Percentiles rank a stretch among this genome's conserved stretches.
Conservation (phyloP, 2,329 filamentous ascomycete genomes). For the Ceratocystis huliohia region DNA sequence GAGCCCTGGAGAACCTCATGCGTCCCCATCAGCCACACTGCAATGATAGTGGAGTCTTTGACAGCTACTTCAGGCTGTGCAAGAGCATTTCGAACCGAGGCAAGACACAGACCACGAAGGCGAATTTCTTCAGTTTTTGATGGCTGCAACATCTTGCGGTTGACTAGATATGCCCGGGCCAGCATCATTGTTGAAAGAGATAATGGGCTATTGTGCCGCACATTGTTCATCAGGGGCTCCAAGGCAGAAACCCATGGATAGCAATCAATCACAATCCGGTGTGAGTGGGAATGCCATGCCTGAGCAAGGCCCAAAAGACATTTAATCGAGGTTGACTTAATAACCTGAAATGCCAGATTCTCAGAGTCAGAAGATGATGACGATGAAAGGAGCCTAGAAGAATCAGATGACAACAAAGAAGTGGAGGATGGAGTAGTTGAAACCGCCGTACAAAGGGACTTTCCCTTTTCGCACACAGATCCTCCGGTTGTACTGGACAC, state of each 20-base stretch:
- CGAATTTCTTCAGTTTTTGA: not conserved
- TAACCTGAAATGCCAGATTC: not conserved
- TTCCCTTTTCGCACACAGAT: not conserved
- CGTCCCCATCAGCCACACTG: slow-evolving; percentile 19
- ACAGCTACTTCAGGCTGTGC: slow-evolving; percentile 3
- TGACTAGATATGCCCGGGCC: slow-evolving; percentile 18
- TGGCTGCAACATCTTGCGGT: slow-evolving; percentile 9
- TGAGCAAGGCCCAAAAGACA: slow-evolving; percentile 11
- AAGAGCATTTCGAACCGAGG: slow-evolving; percentile 15
- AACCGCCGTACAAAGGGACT: not conserved
- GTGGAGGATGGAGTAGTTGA: not conserved
- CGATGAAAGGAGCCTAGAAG: not conserved
- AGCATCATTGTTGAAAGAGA: slow-evolving; percentile 18
- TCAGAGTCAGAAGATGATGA: not conserved
- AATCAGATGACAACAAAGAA: not conserved
- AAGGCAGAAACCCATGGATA: slow-evolving; percentile 19
- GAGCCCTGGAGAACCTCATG: slow-evolving; percentile 18
- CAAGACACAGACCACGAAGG: slow-evolving; percentile 14
- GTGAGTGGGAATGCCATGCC: slow-evolving; percentile 14
- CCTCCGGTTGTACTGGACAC: not conserved
- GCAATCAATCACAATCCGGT: slow-evolving; percentile 19
- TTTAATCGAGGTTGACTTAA: not conserved
- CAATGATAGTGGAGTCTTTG: slow-evolving; percentile 17
- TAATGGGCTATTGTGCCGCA: slow-evolving; percentile 14
- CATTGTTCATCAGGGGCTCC: slow-evolving; percentile 19